Evolutionary conservation across 177 flowering plant genomes (phyloP).

Genomic region (Vitis hybrid): DNA sequence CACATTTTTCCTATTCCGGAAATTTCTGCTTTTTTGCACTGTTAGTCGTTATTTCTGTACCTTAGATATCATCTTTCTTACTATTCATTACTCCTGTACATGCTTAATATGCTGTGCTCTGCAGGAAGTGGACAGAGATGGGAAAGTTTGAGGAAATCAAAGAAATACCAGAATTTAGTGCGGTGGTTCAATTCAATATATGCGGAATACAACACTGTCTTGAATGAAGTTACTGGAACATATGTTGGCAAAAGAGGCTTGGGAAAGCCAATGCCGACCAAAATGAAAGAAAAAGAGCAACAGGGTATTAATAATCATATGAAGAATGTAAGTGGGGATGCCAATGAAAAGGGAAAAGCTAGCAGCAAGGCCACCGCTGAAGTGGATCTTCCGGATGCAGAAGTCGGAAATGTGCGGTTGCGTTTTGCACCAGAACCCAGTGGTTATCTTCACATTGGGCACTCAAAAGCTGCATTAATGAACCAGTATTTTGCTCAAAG

Average conservation of each 20-base stretch:
- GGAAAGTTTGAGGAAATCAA: slow-evolving; percentile 88
- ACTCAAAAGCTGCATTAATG: slow-evolving; percentile 87
- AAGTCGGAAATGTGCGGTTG: slow-evolving; percentile 73
- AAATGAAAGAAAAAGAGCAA: slow-evolving; percentile 40
- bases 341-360: slow-evolving; percentile 45
- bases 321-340: slow-evolving; percentile 27
- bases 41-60: not conserved
- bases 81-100: not conserved
- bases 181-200: slow-evolving; percentile 83
- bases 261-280: slow-evolving; percentile 46
- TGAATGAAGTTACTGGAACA: slow-evolving; percentile 45
- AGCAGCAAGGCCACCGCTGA: slow-evolving; percentile 40
- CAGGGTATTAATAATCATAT: slow-evolving; percentile 20
- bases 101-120: slow-evolving; percentile 8
- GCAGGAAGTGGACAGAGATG: slow-evolving; percentile 86
- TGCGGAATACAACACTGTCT: slow-evolving; percentile 40
- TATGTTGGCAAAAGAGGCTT: slow-evolving; percentile 64
- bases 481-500: slow-evolving; percentile 84
- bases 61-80: not conserved
- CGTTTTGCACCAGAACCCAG: slow-evolving; percentile 99
- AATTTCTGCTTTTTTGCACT: not conserved
- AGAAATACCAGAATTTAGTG: slow-evolving; percentile 67
- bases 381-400: slow-evolving; percentile 88
- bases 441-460: slow-evolving; percentile 97
- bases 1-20: not conserved